phyloP scores from a whole-genome alignment of 495 filamentous ascomycete species.

The Clohesyomyces aquaticus region DNA sequence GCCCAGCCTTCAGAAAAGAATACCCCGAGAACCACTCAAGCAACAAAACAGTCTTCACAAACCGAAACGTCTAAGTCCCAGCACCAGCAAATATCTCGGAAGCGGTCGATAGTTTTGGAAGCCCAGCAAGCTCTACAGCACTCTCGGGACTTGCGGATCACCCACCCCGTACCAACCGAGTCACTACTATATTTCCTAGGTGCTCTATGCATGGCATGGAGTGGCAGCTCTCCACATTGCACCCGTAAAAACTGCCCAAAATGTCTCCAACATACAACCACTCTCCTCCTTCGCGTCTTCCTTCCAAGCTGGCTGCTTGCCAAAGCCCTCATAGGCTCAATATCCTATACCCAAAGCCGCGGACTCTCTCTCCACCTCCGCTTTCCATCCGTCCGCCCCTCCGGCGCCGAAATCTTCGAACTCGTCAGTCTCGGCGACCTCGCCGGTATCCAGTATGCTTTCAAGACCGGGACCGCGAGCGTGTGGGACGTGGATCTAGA shows the following conservation, averaged over 20 bases:
- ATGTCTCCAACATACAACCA: neutral
- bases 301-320: neutral
- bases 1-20: too few relatives aligned
- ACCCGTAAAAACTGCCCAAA: neutral
- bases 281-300: neutral
- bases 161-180: neutral
- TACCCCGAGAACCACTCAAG: too few relatives aligned
- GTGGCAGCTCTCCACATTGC: neutral
- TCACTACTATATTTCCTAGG: neutral
- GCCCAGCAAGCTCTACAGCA: too few relatives aligned
- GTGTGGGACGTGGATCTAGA: neutral
- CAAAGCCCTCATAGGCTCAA: neutral
- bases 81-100: too few relatives aligned
- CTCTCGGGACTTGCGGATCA: too few relatives aligned
- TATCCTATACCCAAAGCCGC: neutral
- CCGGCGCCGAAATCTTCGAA: neutral
- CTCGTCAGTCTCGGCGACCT: slow-evolving; percentile 1
- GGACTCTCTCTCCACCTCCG: neutral
- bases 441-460: neutral
- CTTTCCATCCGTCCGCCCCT: neutral
- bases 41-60: too few relatives aligned
- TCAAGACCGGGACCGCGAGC: neutral
- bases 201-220: neutral
- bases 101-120: too few relatives aligned
- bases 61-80: too few relatives aligned